Evolutionary conservation across 2,329 filamentous ascomycete species (phyloP).

Genomic region (Penicillium sp.): DNA sequence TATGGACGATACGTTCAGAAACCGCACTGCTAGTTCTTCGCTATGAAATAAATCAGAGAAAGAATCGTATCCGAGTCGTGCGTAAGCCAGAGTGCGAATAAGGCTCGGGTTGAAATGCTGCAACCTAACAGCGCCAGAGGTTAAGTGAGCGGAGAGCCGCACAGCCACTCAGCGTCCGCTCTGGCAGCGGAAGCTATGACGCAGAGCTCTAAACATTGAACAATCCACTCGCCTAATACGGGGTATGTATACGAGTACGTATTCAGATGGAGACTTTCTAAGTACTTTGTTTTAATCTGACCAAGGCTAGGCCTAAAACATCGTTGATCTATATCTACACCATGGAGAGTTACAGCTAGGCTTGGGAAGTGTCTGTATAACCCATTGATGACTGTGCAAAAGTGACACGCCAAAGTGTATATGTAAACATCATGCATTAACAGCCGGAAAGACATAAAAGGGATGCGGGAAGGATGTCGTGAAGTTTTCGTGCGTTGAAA

Average conservation of each 20-base stretch:
- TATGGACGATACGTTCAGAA: neutral
- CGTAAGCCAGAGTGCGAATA: neutral
- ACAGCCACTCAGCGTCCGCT: conserved; percentile 9
- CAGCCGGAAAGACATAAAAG: neutral
- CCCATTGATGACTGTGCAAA: neutral
- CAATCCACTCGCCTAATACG: too few species aligned
- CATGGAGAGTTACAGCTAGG: neutral
- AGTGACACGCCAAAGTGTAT: neutral
- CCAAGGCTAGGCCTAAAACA: neutral
- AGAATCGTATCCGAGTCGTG: neutral
- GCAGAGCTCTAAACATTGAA: neutral
- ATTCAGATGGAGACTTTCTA: too few species aligned
- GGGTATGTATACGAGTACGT: neutral
- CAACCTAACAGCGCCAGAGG: conserved; percentile 12
- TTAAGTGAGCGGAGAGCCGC: neutral
- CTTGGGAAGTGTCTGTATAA: neutral
- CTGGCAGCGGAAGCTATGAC: neutral
- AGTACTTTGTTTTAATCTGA: too few species aligned
- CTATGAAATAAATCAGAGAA: neutral
- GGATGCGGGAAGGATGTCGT: neutral
- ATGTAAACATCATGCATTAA: conserved; percentile 9
- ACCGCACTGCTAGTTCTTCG: neutral
- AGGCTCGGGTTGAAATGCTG: conserved; percentile 10
- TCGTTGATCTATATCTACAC: conserved; percentile 12
- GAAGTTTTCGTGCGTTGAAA: neutral